A percentile compares a stretch with the other conserved stretches of the same genome.
Conservation (phyloP, 805 yeast genomes). For the Wickerhamomyces pijperi region DNA sequence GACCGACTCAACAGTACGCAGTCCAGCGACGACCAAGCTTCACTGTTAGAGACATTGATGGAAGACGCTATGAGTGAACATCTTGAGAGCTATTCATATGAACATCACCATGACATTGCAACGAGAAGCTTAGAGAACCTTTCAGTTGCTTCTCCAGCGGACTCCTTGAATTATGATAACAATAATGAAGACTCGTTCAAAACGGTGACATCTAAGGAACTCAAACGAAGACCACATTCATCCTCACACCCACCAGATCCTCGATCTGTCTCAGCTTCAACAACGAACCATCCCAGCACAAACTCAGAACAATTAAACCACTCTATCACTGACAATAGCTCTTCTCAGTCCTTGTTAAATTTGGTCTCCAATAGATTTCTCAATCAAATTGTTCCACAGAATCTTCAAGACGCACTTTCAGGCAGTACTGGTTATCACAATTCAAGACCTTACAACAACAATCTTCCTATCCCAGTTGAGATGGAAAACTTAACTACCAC, state of each 20-base stretch:
- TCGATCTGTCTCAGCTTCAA: not conserved
- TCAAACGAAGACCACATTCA: slow-evolving; percentile 13
- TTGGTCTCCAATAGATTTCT: slow-evolving; percentile 12
- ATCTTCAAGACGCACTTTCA: slow-evolving; percentile 12
- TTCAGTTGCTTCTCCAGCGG: too few species aligned
- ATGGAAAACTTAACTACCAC: slow-evolving; percentile 22
- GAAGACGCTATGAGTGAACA: slow-evolving; percentile 21
- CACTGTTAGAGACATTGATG: slow-evolving; percentile 19
- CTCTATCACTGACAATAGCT: not conserved
- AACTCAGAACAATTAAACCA: not conserved
- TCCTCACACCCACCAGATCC: slow-evolving; percentile 2
- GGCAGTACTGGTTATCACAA: too few species aligned
- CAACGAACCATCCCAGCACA: not conserved
- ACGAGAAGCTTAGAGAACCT: not conserved
- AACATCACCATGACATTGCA: too few species aligned
- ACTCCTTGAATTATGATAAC: not conserved
- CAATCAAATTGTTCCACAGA: slow-evolving; percentile 12
- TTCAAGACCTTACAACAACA: too few species aligned
- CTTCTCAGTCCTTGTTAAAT: slow-evolving; percentile 2
- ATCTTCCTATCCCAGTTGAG: slow-evolving; percentile 27
- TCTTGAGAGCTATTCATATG: slow-evolving; percentile 2
- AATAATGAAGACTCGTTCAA: not conserved
- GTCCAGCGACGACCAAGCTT: not conserved
- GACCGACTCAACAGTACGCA: slow-evolving; percentile 3
- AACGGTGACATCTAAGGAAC: slow-evolving; percentile 5